Percentiles rank a stretch among this genome's conserved stretches.
phyloP scores from a whole-genome alignment of 345 rosid genomes.

The Combretum micranthum region DNA sequence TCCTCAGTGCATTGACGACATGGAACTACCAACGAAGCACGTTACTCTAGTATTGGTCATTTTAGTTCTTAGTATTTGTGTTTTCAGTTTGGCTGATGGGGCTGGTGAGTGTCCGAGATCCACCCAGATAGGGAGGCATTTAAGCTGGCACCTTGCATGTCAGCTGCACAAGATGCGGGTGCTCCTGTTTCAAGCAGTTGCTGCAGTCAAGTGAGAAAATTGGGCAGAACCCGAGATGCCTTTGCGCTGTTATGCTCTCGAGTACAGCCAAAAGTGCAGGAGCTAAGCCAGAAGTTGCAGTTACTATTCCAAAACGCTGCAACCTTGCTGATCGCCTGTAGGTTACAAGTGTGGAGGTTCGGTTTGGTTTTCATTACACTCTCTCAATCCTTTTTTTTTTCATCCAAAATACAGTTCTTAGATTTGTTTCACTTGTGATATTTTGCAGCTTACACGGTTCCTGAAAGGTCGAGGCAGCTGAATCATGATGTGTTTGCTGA shows the following conservation, averaged over 20 bases:
- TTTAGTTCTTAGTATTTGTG: constrained; percentile 25
- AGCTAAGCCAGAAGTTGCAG: constrained; percentile 56
- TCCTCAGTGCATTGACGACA: constrained; percentile 13
- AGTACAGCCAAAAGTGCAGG: constrained; percentile 73
- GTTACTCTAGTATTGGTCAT: constrained; percentile 33
- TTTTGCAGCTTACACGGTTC: constrained; percentile 18
- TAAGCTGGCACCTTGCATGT: constrained; percentile 80
- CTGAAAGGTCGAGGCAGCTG: not conserved
- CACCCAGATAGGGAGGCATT: constrained; percentile 69
- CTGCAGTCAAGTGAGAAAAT: constrained; percentile 61
- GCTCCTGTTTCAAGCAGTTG: constrained; percentile 59
- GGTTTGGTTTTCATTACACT: not conserved
- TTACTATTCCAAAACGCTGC: constrained; percentile 89
- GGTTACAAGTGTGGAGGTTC: constrained; percentile 93
- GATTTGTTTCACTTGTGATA: not conserved
- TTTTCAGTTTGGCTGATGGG: constrained; percentile 37
- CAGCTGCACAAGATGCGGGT: constrained; percentile 46
- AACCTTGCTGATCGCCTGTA: constrained; percentile 60
- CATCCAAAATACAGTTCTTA: not conserved
- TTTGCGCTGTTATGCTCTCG: constrained; percentile 84
- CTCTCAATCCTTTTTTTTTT: not conserved
- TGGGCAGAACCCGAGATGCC: constrained; percentile 69
- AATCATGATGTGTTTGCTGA: too few relatives aligned
- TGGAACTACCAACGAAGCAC: constrained; percentile 33
- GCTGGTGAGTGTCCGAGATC: constrained; percentile 78